These are phyloP conservation scores for Globisporangium nodosum DNA, from an alignment of 352 stramenopile genomes.

Conservation along the genomic window DNA sequence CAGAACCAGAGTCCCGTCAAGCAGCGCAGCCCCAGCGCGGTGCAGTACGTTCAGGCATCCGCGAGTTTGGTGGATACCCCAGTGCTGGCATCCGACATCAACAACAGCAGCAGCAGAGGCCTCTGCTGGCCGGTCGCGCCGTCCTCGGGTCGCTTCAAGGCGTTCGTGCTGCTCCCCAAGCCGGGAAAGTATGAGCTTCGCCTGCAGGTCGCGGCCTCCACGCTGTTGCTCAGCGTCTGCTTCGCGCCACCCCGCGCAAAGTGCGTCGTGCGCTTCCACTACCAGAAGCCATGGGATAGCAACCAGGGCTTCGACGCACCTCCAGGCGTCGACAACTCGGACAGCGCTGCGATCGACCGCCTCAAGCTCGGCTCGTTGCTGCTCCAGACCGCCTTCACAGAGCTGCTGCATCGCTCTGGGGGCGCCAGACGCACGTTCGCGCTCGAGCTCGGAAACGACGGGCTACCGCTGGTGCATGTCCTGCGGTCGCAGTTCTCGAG, in stretches of 20 bases:
- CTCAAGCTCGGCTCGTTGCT: slow-evolving; percentile 53
- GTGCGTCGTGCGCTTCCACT: slow-evolving; percentile 60
- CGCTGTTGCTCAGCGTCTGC: slow-evolving; percentile 27
- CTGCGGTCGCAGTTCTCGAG: slow-evolving; percentile 48
- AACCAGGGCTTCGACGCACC: slow-evolving; percentile 55
- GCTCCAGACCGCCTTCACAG: slow-evolving; percentile 50
- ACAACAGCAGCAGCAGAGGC: neutral
- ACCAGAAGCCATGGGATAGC: slow-evolving; percentile 48
- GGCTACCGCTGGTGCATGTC: slow-evolving; percentile 41
- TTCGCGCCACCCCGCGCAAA: slow-evolving; percentile 23
- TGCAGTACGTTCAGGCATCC: slow-evolving; percentile 9
- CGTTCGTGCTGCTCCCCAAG: slow-evolving; percentile 46
- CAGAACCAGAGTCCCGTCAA: neutral
- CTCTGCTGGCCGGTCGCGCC: slow-evolving; percentile 44
- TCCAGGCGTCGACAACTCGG: slow-evolving; percentile 41
- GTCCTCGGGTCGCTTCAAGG: slow-evolving; percentile 46
- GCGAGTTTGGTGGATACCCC: neutral
- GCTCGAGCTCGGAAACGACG: slow-evolving; percentile 45
- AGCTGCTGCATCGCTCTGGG: slow-evolving; percentile 41
- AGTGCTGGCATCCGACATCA: neutral
- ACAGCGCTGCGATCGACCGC: slow-evolving; percentile 37
- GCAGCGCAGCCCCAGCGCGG: slow-evolving; percentile 22
- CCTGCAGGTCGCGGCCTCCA: slow-evolving; percentile 12
- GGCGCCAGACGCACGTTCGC: slow-evolving; percentile 38
- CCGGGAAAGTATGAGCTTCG: slow-evolving; percentile 30